phyloP scores from a whole-genome alignment of 2,329 filamentous ascomycete species.

The Exophiala dermatitidis region DNA sequence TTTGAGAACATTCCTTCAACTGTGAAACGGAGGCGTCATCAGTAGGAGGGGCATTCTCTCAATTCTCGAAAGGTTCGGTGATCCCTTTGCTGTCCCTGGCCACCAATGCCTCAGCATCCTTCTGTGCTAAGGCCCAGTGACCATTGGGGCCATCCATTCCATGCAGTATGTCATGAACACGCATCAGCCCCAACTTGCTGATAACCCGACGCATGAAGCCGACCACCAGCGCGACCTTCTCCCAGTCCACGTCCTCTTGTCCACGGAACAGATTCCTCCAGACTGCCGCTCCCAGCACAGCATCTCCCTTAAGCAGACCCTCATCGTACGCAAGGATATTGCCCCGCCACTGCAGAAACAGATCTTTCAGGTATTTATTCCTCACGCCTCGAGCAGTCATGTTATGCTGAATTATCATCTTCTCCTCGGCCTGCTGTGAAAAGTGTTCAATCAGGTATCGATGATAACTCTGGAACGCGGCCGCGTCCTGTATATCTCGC shows the following conservation, averaged over 20 bases:
- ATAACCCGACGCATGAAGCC: slow-evolving; percentile 50
- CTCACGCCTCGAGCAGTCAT: slow-evolving; percentile 49
- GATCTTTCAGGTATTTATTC: slow-evolving; percentile 67
- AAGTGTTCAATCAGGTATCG: slow-evolving; percentile 91
- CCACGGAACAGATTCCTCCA: slow-evolving; percentile 93
- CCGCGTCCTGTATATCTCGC: slow-evolving; percentile 62
- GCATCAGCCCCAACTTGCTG: slow-evolving; percentile 5
- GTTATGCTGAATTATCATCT: slow-evolving; percentile 50
- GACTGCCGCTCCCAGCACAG: slow-evolving; percentile 56
- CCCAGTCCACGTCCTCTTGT: slow-evolving; percentile 54
- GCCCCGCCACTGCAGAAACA: slow-evolving; percentile 90
- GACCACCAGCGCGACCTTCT: slow-evolving; percentile 54
- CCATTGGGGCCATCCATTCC: slow-evolving; percentile 2
- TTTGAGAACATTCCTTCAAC: background rate
- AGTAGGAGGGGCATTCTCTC: background rate
- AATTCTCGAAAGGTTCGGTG: slow-evolving; percentile 1
- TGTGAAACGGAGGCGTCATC: background rate
- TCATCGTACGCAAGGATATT: slow-evolving; percentile 60
- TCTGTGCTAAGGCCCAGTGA: slow-evolving; percentile 11
- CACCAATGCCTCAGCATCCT: slow-evolving; percentile 1
- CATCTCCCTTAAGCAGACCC: slow-evolving; percentile 41
- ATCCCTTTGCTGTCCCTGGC: slow-evolving; percentile 3
- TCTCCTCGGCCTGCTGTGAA: slow-evolving; percentile 60
- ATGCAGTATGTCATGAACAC: slow-evolving; percentile 6
- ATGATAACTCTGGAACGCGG: slow-evolving; percentile 68